Base-by-base conservation (phyloP, 306 rosid genomes). In the Purshia tridentata region DNA sequence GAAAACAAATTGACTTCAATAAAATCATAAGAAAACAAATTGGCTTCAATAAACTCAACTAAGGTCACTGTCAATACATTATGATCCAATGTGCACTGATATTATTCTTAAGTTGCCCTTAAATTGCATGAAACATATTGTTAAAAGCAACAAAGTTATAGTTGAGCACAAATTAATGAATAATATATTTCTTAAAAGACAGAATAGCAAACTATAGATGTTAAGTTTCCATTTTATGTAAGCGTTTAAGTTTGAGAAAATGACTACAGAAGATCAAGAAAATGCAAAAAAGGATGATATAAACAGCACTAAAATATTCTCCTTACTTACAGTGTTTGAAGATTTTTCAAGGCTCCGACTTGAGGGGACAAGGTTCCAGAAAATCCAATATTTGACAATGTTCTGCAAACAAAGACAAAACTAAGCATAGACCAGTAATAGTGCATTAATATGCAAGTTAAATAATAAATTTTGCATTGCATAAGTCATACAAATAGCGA, bases 341-440 rank as follows among this genome's bases (percentile, higher is more conserved):
- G 92, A 76, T 78, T 66, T 82, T 79, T 85, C 35, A 95, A 77
- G 75, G 20, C 81, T 78, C 93, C 98, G 69, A 95, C 72, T 88
- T 83, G 81, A 2, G 98, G 92, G 54, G 89, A 87, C 88, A 95
- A 82, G 68, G 60, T 53, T 78, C 99, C 99, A 42, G 88, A 75
- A 80, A 95, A 84, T 61, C 98, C 97, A 92, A 95, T 87, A 35
- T 82, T 52, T n/a, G 96, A 83, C 80, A 95, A 80, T 73, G 96
- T 86, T 80, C 99, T 95, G 96, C 76, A 85, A 77, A 63, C 78
- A 62, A 67, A 58, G 74, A 79, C 45, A 74, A 51, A 69, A 37
- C 51, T 50, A 78, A 85, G 81, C 46, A 76, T 19, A 65, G 37
- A 69, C 35, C 67, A 78, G 60, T 42, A 68, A 58, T n/a, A 44